Evolutionary conservation across 129 eudicot genomes (phyloP), one percentile per base, ranked within the genome.

Genomic region (Gnaphalium uliginosum): DNA sequence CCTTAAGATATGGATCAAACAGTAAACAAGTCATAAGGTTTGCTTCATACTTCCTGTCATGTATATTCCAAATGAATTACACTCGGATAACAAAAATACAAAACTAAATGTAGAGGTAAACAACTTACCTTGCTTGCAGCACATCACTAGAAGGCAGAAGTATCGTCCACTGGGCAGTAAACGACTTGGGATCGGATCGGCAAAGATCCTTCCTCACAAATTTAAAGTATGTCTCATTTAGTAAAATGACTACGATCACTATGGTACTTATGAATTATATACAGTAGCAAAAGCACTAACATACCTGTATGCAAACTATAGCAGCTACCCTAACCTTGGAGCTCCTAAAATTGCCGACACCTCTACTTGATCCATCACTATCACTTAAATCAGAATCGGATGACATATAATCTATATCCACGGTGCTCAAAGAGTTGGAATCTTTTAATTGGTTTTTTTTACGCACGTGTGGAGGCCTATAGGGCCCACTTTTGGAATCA

Each of bases 321-420:
- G 99, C 99, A 86, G 97, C 96, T 69, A 91, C 77, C 81, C 99
- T 87, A 56, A 94, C 96, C 90, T 89, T 91, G n/a, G 82, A 77
- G 79, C 87, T 79, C 56, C 73, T 80, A 15, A 48, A 76, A 75
- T 68, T 84, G 61, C 76, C 75, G 6, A 63, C 39, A 79, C 82
- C 92, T 69, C 66, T 82, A 46, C 53, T 43, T 23, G 90, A 73
- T 73, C 89, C 90, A 82, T 95, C 97, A 85, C 77, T 84, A 62
- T 91, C 97, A 69, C 99, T 95, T 76, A 74, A 79, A 81, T 95
- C 99, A 35, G 99, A 95, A 85, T 95, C 99, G 51, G 99, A 95
- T 75, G 93, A 89, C 50, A 83, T 66, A 71, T 73, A 74, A 66
- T 81, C 83, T 77, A 61, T 41, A 70, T 81, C 85, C 8, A 77